Evolutionary conservation across 345 rosid species (phyloP).

Genomic region (Linum tenue): DNA sequence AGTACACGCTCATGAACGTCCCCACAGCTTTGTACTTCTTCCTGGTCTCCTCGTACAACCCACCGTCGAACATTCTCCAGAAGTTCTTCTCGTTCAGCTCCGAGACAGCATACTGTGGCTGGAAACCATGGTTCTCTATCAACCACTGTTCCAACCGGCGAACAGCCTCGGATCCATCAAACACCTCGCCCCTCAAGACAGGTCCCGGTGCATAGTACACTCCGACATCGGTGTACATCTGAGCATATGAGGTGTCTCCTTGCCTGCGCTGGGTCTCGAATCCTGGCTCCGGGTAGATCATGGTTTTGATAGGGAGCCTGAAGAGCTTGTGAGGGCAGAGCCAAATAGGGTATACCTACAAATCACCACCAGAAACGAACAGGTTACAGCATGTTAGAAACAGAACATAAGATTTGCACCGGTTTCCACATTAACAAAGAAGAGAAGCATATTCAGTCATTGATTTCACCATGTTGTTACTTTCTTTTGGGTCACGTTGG

Average conservation of each 20-base stretch:
- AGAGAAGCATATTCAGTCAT: too few species aligned
- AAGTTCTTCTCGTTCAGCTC: conserved; percentile 80
- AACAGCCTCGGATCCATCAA: conserved; percentile 80
- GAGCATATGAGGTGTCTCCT: conserved; percentile 86
- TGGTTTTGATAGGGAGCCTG: conserved; percentile 82
- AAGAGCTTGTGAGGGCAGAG: conserved; percentile 85
- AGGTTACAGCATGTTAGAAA: not conserved
- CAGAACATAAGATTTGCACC: too few species aligned
- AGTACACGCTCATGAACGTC: conserved; percentile 94
- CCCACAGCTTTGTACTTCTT: conserved; percentile 87
- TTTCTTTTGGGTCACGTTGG: too few species aligned
- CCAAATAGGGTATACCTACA: conserved; percentile 88
- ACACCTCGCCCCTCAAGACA: conserved; percentile 82
- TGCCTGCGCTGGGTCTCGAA: conserved; percentile 79
- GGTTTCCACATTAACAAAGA: too few species aligned
- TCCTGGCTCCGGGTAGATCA: conserved; percentile 89
- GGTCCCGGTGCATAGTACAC: conserved; percentile 95
- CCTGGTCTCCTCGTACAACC: conserved; percentile 73
- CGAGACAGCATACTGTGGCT: conserved; percentile 95
- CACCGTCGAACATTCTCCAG: conserved; percentile 97
- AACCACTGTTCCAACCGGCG: conserved; percentile 85
- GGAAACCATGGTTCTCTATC: conserved; percentile 86
- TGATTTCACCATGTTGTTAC: too few species aligned
- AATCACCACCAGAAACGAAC: conserved; percentile 2
- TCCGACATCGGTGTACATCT: conserved; percentile 95